A percentile compares a stretch with the other conserved stretches of the same genome.
These are phyloP conservation scores for Spathaspora passalidarum DNA, from an alignment of 805 yeast species.

Conservation along the genomic window DNA sequence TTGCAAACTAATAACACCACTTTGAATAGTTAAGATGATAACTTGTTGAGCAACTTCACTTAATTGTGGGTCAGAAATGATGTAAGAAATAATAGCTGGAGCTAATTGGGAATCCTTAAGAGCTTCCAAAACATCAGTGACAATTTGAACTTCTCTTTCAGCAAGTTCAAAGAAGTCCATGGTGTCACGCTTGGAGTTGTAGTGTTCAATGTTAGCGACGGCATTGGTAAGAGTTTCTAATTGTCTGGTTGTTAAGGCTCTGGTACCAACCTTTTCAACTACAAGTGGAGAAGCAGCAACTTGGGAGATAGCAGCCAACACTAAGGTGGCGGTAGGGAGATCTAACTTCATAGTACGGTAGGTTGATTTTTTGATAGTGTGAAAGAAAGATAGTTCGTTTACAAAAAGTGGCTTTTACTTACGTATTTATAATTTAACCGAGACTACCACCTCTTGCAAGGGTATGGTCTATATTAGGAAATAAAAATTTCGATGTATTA, in stretches of 20 bases:
- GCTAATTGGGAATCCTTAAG: conserved; percentile 36
- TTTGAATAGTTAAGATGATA: conserved; percentile 26
- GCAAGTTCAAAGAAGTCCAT: conserved; percentile 22
- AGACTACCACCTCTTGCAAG: not conserved
- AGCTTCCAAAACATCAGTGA: conserved; percentile 37
- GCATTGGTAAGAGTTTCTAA: conserved; percentile 21
- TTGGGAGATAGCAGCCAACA: conserved; percentile 16
- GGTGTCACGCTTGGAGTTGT: conserved; percentile 27
- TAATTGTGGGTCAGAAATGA: conserved; percentile 31
- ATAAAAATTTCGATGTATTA: not conserved
- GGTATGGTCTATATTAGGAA: not conserved
- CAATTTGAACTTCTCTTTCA: conserved; percentile 38
- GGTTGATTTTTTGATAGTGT: not conserved
- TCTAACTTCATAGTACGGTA: conserved; percentile 20
- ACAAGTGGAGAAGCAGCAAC: conserved; percentile 25
- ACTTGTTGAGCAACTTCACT: conserved; percentile 26
- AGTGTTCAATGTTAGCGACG: conserved; percentile 25
- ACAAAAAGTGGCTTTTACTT: not conserved
- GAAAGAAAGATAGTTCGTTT: not conserved
- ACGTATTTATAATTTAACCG: not conserved
- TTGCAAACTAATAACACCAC: conserved; percentile 29
- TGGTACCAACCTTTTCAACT: conserved; percentile 4
- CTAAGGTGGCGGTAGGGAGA: conserved; percentile 18
- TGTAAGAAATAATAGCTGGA: conserved; percentile 30
- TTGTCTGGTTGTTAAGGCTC: conserved; percentile 20